phyloP scores from a whole-genome alignment of 441 rosid species.

The Aquilaria agallochum region DNA sequence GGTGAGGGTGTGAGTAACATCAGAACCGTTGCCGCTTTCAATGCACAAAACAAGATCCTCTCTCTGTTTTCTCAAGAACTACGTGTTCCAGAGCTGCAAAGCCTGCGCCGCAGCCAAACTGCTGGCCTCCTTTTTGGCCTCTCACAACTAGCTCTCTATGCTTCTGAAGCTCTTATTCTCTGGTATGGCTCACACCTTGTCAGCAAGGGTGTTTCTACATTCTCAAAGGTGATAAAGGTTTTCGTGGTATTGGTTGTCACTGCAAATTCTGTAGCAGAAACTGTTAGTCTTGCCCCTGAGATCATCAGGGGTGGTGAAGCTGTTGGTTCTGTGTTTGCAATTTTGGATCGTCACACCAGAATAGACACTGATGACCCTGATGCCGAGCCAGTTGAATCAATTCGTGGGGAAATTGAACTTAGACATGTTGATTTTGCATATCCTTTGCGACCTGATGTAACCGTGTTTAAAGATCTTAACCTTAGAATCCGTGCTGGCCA shows the following conservation, averaged over 20 bases:
- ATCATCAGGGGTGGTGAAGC: slow-evolving; percentile 97
- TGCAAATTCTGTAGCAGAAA: slow-evolving; percentile 97
- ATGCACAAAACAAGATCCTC: slow-evolving; percentile 85
- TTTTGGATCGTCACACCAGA: slow-evolving; percentile 69
- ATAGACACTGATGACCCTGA: slow-evolving; percentile 95
- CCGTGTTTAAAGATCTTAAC: slow-evolving; percentile 71
- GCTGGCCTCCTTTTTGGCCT: slow-evolving; percentile 92
- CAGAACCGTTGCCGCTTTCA: slow-evolving; percentile 96
- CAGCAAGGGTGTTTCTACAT: slow-evolving; percentile 78
- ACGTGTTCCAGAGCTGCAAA: slow-evolving; percentile 66
- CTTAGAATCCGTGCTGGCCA: slow-evolving; percentile 92
- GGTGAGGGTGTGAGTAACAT: slow-evolving; percentile 99
- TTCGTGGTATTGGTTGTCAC: slow-evolving; percentile 90
- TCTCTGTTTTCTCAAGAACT: slow-evolving; percentile 82
- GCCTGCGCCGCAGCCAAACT: slow-evolving; percentile 74
- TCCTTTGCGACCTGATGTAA: slow-evolving; percentile 88
- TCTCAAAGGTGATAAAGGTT: slow-evolving; percentile 98
- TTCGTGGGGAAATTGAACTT: slow-evolving; percentile 93
- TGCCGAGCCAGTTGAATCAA: slow-evolving; percentile 74
- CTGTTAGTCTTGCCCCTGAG: slow-evolving; percentile 98
- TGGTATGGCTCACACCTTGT: slow-evolving; percentile 99
- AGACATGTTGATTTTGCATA: slow-evolving; percentile 96
- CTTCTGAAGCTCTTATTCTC: slow-evolving; percentile 90
- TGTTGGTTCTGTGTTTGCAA: slow-evolving; percentile 90
- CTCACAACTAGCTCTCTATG: slow-evolving; percentile 91